These are phyloP conservation scores for Friedmanniomyces endolithicus DNA, from an alignment of 495 filamentous ascomycete genomes.

Conservation along the genomic window DNA sequence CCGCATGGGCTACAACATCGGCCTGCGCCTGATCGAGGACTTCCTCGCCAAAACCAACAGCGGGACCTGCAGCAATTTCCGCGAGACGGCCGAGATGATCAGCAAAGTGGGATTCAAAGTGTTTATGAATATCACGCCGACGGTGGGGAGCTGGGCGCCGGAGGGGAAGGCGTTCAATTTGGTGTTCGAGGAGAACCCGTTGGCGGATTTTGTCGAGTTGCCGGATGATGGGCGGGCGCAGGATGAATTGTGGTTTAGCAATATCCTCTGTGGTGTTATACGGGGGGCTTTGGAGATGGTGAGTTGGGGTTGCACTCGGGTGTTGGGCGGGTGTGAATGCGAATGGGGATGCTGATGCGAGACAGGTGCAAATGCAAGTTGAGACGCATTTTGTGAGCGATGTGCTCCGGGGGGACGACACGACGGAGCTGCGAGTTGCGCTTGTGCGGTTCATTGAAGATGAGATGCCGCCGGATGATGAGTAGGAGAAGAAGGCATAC, in stretches of 20 bases:
- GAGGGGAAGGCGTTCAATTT: slow-evolving; percentile 95
- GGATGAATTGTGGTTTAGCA: slow-evolving; percentile 96
- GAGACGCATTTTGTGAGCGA: slow-evolving; percentile 96
- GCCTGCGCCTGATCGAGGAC: slow-evolving; percentile 89
- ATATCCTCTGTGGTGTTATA: slow-evolving; percentile 88
- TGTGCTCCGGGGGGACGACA: slow-evolving; percentile 82
- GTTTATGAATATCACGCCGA: slow-evolving; percentile 94
- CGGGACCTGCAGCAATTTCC: slow-evolving; percentile 80
- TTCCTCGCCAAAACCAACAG: slow-evolving; percentile 90
- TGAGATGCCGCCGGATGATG: slow-evolving; percentile 92
- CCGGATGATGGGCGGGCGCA: slow-evolving; percentile 92
- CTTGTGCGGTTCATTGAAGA: slow-evolving; percentile 93
- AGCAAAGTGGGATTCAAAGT: slow-evolving; percentile 98
- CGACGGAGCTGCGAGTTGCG: slow-evolving; percentile 91
- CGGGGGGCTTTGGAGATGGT: slow-evolving; percentile 93
- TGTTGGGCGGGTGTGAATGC: no score
- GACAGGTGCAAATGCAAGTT: slow-evolving; percentile 91
- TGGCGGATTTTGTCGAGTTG: slow-evolving; percentile 94
- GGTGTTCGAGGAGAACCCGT: slow-evolving; percentile 89
- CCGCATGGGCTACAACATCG: slow-evolving; percentile 98
- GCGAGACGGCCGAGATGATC: slow-evolving; percentile 93
- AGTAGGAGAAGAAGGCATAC: slow-evolving; percentile 37
- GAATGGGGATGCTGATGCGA: background rate
- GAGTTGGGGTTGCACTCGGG: no score
- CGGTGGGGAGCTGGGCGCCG: slow-evolving; percentile 85